phyloP scores from a whole-genome alignment of 1,284 basidiomycete genomes.

The Termitomyces sp. region DNA sequence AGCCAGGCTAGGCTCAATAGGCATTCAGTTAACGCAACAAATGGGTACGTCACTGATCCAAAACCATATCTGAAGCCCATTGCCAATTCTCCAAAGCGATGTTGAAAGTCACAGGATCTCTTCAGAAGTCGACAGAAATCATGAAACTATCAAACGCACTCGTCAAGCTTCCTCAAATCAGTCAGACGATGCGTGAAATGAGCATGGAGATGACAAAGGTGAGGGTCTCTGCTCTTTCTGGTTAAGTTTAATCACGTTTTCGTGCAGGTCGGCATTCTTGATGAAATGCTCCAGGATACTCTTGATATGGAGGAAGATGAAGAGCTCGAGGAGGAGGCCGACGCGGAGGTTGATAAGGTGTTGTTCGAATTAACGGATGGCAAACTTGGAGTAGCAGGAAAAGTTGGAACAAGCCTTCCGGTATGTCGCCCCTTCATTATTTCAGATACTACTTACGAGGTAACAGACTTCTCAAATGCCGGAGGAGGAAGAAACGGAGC shows the following conservation, averaged over 20 bases:
- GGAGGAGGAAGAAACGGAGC: conserved; percentile 79
- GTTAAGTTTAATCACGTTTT: conserved; percentile 8
- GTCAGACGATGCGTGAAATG: conserved; percentile 94
- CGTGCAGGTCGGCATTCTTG: conserved; percentile 82
- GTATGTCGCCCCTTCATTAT: conserved; percentile 43
- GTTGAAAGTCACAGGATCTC: conserved; percentile 93
- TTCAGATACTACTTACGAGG: conserved; percentile 20
- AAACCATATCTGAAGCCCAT: not conserved
- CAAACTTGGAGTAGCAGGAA: conserved; percentile 82
- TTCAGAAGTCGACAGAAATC: conserved; percentile 98
- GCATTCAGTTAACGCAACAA: conserved; percentile 89
- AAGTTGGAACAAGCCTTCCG: conserved; percentile 71
- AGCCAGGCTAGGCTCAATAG: conserved; percentile 88
- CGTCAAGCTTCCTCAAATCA: conserved; percentile 89
- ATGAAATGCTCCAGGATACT: conserved; percentile 89
- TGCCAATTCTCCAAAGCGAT: conserved; percentile 60
- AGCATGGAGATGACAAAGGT: conserved; percentile 99
- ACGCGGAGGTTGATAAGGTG: conserved; percentile 96
- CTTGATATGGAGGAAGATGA: conserved; percentile 89
- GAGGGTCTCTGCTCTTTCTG: not conserved
- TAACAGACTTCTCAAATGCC: conserved; percentile 36
- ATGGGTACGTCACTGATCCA: conserved; percentile 58
- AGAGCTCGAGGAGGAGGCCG: conserved; percentile 94
- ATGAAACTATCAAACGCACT: conserved; percentile 97
- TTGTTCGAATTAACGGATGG: conserved; percentile 95